Evolutionary conservation across 805 yeast species (phyloP), one percentile per base, ranked within the genome.

Genomic region (Candida maltosa): DNA sequence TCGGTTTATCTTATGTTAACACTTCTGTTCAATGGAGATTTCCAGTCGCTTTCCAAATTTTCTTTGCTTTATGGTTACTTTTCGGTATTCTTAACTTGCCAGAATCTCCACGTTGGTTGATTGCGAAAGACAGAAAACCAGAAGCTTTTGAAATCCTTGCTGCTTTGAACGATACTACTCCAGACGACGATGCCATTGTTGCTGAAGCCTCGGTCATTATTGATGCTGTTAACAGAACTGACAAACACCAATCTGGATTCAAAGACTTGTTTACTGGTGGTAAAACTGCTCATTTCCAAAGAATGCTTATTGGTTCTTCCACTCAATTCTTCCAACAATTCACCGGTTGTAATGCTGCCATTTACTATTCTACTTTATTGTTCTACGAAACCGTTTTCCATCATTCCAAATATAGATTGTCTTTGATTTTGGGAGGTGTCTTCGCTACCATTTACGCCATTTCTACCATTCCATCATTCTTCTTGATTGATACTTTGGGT

Each of bases 291-390:
- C 89, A 21, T 75, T 69, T 83, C 31, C 75, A 93, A 58, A 77
- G 96, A 68, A 85, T 84, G 58, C 76, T 95, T 61, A 83, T 87
- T 53, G 94, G 93, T 35, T 78, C 86, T 6, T 72, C 86, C 44
- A 87, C 80, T 40, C 87, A 87, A 78, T 83, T 86, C 53, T 82
- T 83, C 87, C 95, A 87, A 65, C 95, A 87, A 57, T 83, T 86
- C 64, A 87, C 95, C 62, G 95, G 95, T 48, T 77, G 87, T 56
- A 87, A 87, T 52, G 91, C 86, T 35, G 85, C 87, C 60, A 91
- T 94, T 14, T 83, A 85, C 61, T 87, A 84, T 59, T 83, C 91
- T 1, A 80, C 93, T 0, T 70, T 80, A 47, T 86, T 87, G 58
- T 87, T 89, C 60, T 74, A 75, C 40, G 70, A 65, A 41, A 73